Evolutionary conservation across 176 grass and related monocot species (phyloP), one percentile per base, ranked within the genome.

Genomic region (Oryza longistaminata): DNA sequence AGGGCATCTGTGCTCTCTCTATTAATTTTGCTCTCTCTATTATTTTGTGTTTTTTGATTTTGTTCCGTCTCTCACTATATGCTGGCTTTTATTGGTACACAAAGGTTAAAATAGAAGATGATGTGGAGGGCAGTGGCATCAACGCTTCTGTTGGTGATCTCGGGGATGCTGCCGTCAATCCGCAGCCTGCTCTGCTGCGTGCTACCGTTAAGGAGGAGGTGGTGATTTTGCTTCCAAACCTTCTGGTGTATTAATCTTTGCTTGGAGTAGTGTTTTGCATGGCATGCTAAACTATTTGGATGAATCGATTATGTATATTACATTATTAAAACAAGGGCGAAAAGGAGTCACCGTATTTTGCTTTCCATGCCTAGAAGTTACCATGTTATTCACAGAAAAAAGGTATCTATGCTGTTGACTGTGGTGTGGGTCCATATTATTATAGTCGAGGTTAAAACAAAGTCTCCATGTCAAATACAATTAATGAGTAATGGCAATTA

Each of bases 101-200:
- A 35, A 64, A 97, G 95, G 95, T 97, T 58, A 95, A 97, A 77
- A 12, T 86, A 49, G 92, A 97, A 95, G 86, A 92, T 61, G 60
- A 39, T 7, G 52, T 16, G 0, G 92, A 93, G 68, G 61, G 68
- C 43, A 71, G 71, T 11, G 52, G 22, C 5, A n/a, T 64, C 12
- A 27, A 76, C 11, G 46, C 58, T 24, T 52, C 34, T 19, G 26
- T 7, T 0, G 7, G 61, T 48, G 2, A 15, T 17, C 26, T 5
- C n/a, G 9, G 21, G n/a, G n/a, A 68, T 61, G 61, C 29, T 24
- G 75, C 37, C 1, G 5, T 45, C 67, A 69, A 76, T 82, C 79
- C 72, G 3, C 70, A 68, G 52, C 73, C 70, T 77, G 48, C 26
- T 46, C 58, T 31, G 46, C 25, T 4, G 15, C 66, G 81, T 42